These are phyloP conservation scores for Periconia sp. DNA, from an alignment of 2,329 filamentous ascomycete species.

Conservation along the genomic window DNA sequence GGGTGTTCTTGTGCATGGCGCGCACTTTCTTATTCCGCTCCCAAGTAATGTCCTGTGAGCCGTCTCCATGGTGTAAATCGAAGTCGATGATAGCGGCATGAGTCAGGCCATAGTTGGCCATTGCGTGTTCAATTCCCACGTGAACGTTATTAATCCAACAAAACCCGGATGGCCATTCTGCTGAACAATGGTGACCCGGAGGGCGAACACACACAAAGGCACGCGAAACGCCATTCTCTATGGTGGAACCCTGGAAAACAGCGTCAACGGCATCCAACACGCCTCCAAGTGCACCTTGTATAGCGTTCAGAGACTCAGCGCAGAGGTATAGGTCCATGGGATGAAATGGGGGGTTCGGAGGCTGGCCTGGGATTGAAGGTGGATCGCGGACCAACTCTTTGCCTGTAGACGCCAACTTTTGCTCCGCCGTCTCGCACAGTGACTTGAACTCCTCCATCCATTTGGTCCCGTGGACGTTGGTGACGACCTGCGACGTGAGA, in stretches of 20 bases:
- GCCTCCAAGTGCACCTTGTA: constrained; percentile 88
- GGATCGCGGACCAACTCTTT: constrained; percentile 71
- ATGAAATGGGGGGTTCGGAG: constrained; percentile 70
- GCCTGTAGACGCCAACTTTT: constrained; percentile 72
- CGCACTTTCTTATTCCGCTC: constrained; percentile 75
- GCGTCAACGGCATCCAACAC: constrained; percentile 91
- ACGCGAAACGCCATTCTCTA: constrained; percentile 61
- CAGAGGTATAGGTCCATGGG: constrained; percentile 91
- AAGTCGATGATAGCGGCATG: constrained; percentile 73
- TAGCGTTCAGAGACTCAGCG: constrained; percentile 78
- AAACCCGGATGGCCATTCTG: constrained; percentile 87
- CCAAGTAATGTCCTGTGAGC: constrained; percentile 95
- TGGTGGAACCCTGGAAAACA: constrained; percentile 63
- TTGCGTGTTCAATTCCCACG: constrained; percentile 90
- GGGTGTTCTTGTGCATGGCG: constrained; percentile 67
- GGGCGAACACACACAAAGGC: constrained; percentile 93
- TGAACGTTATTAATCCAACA: constrained; percentile 99
- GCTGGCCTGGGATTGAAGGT: constrained; percentile 37
- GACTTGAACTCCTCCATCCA: constrained; percentile 92
- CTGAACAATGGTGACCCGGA: constrained; percentile 93
- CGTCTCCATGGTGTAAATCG: constrained; percentile 52
- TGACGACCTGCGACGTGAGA: constrained; percentile 75
- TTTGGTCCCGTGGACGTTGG: constrained; percentile 83
- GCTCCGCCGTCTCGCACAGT: constrained; percentile 81
- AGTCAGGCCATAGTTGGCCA: constrained; percentile 80